Conservation (phyloP, 345 rosid genomes). For the Anacardium occidentale region DNA sequence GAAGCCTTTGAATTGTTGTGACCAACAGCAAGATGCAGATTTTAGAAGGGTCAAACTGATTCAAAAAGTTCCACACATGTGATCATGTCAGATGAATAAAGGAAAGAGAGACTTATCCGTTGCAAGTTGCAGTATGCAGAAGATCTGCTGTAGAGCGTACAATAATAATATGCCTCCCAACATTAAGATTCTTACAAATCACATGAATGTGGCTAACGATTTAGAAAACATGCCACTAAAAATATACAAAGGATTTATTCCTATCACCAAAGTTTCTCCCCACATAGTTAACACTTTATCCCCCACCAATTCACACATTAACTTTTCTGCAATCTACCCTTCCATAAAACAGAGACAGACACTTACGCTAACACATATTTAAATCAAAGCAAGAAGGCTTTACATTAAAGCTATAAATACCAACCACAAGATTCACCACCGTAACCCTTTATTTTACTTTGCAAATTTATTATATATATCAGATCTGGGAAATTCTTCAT, state of each 20-base stretch:
- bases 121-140: no score
- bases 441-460: slow-evolving; percentile 17
- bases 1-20: no score
- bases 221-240: neutral
- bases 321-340: neutral
- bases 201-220: neutral
- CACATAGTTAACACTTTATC: neutral
- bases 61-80: no score
- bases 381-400: slow-evolving; percentile 21
- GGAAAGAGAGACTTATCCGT: no score
- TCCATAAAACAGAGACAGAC: neutral
- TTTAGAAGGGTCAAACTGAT: no score
- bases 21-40: no score
- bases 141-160: no score
- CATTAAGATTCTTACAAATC: neutral
- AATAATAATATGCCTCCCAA: neutral
- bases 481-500: neutral
- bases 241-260: neutral
- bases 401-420: slow-evolving; percentile 17
- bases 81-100: no score
- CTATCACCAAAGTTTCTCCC: neutral
- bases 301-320: neutral
- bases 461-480: neutral
- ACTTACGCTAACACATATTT: neutral
- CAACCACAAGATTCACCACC: slow-evolving; percentile 8